A percentile compares a stretch with the other conserved stretches of the same genome.
Evolutionary conservation across 2,329 filamentous ascomycete genomes (phyloP).

Genomic region (Pseudogymnoascus sp.): DNA sequence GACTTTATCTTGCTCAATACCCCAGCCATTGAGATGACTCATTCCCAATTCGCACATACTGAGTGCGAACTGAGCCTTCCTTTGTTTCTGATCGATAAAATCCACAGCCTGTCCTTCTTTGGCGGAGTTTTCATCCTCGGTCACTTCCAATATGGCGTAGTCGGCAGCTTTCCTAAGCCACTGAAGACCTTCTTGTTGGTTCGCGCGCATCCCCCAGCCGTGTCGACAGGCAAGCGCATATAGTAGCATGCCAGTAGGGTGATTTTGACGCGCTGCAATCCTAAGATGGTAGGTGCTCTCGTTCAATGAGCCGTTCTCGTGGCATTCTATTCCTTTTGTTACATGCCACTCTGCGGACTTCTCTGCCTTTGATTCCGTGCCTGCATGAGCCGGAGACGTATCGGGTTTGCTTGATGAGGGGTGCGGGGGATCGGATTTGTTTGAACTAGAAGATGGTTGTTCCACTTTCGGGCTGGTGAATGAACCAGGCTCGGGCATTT

Average conservation of each 20-base stretch:
- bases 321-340: slow-evolving; percentile 78
- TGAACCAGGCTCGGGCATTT: slow-evolving; percentile 63
- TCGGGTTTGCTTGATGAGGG: background rate
- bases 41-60: slow-evolving; percentile 95
- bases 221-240: slow-evolving; percentile 93
- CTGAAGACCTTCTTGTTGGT: slow-evolving; percentile 78
- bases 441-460: background rate
- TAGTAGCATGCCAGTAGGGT: slow-evolving; percentile 90
- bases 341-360: slow-evolving; percentile 71
- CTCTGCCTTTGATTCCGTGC: background rate
- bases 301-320: slow-evolving; percentile 77
- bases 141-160: slow-evolving; percentile 70
- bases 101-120: slow-evolving; percentile 58
- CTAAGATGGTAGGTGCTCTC: slow-evolving; percentile 96
- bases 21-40: slow-evolving; percentile 97
- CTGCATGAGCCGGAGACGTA: background rate
- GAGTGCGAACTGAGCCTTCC: slow-evolving; percentile 86
- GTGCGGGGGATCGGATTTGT: slow-evolving; percentile 23
- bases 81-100: slow-evolving; percentile 64
- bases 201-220: slow-evolving; percentile 94
- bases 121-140: slow-evolving; percentile 63
- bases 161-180: slow-evolving; percentile 92
- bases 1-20: slow-evolving; percentile 82
- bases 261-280: slow-evolving; percentile 73
- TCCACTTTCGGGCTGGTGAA: slow-evolving; percentile 28